Conservation (phyloP, 345 rosid genomes). For the Kandelia obovata region DNA sequence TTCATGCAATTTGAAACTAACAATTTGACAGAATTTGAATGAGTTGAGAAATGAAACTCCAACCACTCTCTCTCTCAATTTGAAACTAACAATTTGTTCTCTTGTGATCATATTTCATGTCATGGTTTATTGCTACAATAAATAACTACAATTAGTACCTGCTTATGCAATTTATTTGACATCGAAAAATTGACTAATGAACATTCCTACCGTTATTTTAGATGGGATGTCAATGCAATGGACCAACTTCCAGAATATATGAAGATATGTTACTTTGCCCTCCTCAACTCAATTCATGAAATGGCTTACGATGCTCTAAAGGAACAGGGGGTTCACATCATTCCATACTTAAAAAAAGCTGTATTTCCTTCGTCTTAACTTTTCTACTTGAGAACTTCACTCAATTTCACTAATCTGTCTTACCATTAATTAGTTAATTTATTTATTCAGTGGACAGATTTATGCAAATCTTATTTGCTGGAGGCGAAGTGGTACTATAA, state of each 20-base stretch:
- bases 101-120: no score
- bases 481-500: conserved; percentile 14
- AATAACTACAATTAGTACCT: no score
- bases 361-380: conserved; percentile 15
- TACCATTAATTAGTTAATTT: no score
- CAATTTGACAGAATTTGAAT: no score
- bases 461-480: conserved; percentile 7
- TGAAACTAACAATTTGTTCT: no score
- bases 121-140: no score
- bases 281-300: conserved; percentile 33
- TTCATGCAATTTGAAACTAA: no score
- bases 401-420: neutral
- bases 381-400: neutral
- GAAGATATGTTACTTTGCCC: conserved; percentile 37
- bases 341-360: conserved; percentile 35
- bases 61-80: no score
- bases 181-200: no score
- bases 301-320: conserved; percentile 26
- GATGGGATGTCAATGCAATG: conserved; percentile 36
- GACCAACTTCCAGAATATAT: conserved; percentile 46
- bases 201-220: neutral
- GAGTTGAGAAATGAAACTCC: no score
- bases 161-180: no score
- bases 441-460: conserved; percentile 15
- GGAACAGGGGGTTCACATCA: conserved; percentile 27